A percentile compares a stretch with the other conserved stretches of the same genome.
Evolutionary conservation across 495 filamentous ascomycete genomes (phyloP).

Genomic region (Astrocystis sublimbata): DNA sequence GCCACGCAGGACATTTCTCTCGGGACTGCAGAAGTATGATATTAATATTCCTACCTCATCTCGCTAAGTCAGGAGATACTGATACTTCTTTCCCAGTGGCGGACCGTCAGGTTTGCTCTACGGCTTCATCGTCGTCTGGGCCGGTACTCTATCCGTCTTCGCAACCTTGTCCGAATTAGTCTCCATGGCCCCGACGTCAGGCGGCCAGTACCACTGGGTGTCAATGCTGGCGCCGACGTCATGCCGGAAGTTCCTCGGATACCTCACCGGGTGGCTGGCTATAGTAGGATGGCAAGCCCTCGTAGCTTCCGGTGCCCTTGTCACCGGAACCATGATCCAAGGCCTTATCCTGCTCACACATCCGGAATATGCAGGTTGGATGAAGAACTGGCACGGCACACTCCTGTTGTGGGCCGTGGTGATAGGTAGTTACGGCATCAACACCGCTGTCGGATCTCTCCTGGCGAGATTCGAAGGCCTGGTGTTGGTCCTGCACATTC

Average conservation of each 20-base stretch:
- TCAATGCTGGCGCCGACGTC: conserved; percentile 57
- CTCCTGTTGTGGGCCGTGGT: conserved; percentile 57
- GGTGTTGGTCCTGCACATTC: conserved; percentile 61
- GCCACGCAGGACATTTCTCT: conserved; percentile 8
- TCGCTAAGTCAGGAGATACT: not conserved
- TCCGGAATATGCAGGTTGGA: conserved; percentile 40
- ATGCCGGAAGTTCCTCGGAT: conserved; percentile 58
- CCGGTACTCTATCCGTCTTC: conserved; percentile 29
- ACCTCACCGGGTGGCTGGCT: conserved; percentile 61
- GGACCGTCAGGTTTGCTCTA: conserved; percentile 34
- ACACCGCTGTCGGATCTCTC: conserved; percentile 54
- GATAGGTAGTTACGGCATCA: conserved; percentile 54
- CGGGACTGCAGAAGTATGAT: conserved; percentile 20
- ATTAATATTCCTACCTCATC: no score
- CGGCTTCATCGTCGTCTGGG: conserved; percentile 31
- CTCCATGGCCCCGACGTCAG: conserved; percentile 34
- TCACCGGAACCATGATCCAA: conserved; percentile 60
- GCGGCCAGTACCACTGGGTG: conserved; percentile 49
- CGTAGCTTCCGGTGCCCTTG: conserved; percentile 52
- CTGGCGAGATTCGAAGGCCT: conserved; percentile 60
- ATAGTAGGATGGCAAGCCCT: conserved; percentile 62
- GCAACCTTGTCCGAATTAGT: conserved; percentile 33
- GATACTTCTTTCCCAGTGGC: conserved; percentile 25
- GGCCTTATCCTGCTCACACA: conserved; percentile 58
- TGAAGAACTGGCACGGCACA: conserved; percentile 62